Evolutionary conservation across 2,329 filamentous ascomycete species (phyloP).

Genomic region (Arthroderma sp.): DNA sequence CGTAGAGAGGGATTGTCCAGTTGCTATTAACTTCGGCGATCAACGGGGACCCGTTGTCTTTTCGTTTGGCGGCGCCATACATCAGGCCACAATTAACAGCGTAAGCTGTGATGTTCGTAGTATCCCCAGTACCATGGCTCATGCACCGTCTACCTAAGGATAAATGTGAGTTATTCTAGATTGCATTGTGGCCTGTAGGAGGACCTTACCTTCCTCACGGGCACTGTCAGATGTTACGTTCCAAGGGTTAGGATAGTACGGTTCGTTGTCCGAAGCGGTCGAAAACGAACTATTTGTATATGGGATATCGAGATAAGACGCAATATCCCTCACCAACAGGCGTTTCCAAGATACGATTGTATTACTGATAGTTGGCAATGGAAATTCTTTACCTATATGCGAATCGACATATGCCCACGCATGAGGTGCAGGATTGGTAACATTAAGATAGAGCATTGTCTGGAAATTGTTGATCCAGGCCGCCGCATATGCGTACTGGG

Average conservation of each 20-base stretch:
- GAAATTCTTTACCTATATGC: constrained; percentile 22
- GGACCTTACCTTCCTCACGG: too few species aligned
- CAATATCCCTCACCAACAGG: not conserved
- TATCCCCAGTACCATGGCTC: not conserved
- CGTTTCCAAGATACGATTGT: not conserved
- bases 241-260: constrained; percentile 20
- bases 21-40: constrained; percentile 25
- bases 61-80: constrained; percentile 20
- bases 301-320: too few species aligned
- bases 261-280: not conserved
- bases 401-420: constrained; percentile 28
- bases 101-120: constrained; percentile 24
- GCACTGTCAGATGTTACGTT: constrained; percentile 10
- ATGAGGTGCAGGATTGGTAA: not conserved
- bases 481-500: not conserved
- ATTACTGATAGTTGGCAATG: constrained; percentile 3
- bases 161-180: not conserved
- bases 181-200: not conserved
- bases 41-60: constrained; percentile 17
- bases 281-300: not conserved
- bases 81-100: constrained; percentile 23
- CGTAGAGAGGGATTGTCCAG: constrained; percentile 28
- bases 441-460: not conserved
- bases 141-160: not conserved
- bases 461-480: constrained; percentile 4